Evolutionary conservation across 2,329 filamentous ascomycete genomes (phyloP).

Genomic region (Pseudonectria buxi): DNA sequence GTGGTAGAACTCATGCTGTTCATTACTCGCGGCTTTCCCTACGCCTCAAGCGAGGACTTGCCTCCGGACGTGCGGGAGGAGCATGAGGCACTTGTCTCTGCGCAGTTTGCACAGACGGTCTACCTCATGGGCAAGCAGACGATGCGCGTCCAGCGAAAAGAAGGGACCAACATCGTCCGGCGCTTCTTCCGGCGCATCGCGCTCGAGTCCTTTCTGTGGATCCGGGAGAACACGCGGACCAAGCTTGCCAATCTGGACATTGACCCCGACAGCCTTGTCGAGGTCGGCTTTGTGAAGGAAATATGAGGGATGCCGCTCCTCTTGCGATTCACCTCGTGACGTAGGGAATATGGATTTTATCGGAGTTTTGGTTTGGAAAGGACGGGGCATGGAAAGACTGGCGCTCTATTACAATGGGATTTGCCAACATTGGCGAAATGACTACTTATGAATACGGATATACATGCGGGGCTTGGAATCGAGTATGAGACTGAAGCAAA

Average conservation of each 20-base stretch:
- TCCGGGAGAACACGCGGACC: slow-evolving; percentile 57
- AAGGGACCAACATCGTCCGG: slow-evolving; percentile 27
- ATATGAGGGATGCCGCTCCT: slow-evolving; percentile 44
- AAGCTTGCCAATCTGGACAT: slow-evolving; percentile 56
- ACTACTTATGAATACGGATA: neutral
- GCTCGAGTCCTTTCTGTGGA: slow-evolving; percentile 54
- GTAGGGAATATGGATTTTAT: neutral
- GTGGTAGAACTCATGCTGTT: slow-evolving; percentile 54
- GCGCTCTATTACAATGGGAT: too few relatives aligned
- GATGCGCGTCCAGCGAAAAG: slow-evolving; percentile 39
- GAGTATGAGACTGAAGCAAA: too few relatives aligned
- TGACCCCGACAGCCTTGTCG: slow-evolving; percentile 51
- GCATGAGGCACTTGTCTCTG: slow-evolving; percentile 36
- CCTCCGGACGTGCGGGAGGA: slow-evolving; percentile 28
- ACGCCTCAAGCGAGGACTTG: slow-evolving; percentile 18
- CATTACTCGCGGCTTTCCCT: slow-evolving; percentile 31
- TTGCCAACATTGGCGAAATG: too few relatives aligned
- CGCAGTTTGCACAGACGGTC: slow-evolving; percentile 42
- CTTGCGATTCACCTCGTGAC: too few relatives aligned
- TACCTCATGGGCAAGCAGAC: slow-evolving; percentile 58
- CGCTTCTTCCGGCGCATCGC: slow-evolving; percentile 36
- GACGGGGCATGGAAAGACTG: too few relatives aligned
- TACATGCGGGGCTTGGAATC: neutral
- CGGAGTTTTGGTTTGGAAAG: too few relatives aligned
- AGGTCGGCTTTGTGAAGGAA: slow-evolving; percentile 64